Base-by-base conservation (phyloP, 305 asterid species). In the Fraxinus paxiana region DNA sequence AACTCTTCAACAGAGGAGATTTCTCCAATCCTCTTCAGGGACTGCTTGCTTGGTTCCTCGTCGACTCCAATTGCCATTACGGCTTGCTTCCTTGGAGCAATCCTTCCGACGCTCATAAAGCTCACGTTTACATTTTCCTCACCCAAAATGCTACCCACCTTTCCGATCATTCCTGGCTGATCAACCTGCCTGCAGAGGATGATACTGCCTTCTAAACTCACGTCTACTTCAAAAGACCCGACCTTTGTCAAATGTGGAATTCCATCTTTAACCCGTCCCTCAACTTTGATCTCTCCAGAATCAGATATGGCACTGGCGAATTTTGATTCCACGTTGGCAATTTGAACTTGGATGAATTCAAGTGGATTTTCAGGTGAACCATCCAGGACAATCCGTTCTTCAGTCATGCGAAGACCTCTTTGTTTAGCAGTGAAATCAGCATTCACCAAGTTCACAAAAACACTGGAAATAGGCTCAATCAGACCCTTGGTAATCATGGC, bases 21-120 rank as follows among this genome's bases (percentile, higher is more conserved):
- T 78, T 96, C 98, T 18, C 99, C 99, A 30, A 96, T 94, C 90
- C 91, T 90, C 90, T 88, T 92, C 93, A 94, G 83, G 0, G 98
- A 43, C 78, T 91, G 86, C 86, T 92, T 90, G 87, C 91, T 91
- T 1, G 97, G 99, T 75, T 87, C 93, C 83, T 94, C 98, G 15
- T 96, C 98, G 6, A 96, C 97, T 77, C 99, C 98, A n/a, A 96
- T 96, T 0, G 99, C 97, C 99, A 96, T 94, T 28, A 96, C 88
- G 7, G 98, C 99, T 15, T 90, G 97, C 83, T 88, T 92, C 88
- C 99, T 90, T 6, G 97, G 97, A 2, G 97, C 98, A 30, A 87
- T 76, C 87, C 98, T 94, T 83, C 99, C 99, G 0, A 94, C 99
- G 38, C 91, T 96, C 98, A 94, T 94, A 28, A 96, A 96, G 84